phyloP scores from a whole-genome alignment of 2,329 filamentous ascomycete genomes.

The Teratosphaeria nubilosa region DNA sequence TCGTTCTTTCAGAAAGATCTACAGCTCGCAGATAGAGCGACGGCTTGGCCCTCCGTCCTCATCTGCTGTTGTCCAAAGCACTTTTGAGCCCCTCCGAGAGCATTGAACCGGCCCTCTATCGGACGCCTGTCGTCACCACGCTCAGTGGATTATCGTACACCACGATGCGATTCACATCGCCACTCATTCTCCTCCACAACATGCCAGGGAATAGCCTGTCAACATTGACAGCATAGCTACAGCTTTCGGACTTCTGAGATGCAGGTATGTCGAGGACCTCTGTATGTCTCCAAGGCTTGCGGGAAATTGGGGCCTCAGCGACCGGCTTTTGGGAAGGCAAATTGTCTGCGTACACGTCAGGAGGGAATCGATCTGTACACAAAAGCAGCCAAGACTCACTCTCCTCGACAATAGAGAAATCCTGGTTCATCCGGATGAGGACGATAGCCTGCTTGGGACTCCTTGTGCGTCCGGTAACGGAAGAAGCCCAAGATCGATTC shows the following conservation, averaged over 20 bases:
- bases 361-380: neutral
- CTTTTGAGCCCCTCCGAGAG: neutral
- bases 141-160: neutral
- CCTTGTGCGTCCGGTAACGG: neutral
- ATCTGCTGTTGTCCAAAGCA: neutral
- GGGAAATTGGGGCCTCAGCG: neutral
- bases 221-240: neutral
- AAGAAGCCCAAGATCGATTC: neutral
- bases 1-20: no score
- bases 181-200: neutral
- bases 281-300: neutral
- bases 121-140: neutral
- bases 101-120: neutral
- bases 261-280: neutral
- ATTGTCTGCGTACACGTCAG: neutral
- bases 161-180: neutral
- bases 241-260: neutral
- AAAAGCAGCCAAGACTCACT: neutral
- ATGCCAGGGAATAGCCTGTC: neutral
- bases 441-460: neutral
- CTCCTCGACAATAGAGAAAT: neutral
- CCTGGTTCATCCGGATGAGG: neutral
- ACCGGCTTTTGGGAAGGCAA: neutral
- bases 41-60: no score
- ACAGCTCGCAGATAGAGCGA: no score